Conservation (phyloP, 202 grass and related monocot species). For the Saccharum hybrid region DNA sequence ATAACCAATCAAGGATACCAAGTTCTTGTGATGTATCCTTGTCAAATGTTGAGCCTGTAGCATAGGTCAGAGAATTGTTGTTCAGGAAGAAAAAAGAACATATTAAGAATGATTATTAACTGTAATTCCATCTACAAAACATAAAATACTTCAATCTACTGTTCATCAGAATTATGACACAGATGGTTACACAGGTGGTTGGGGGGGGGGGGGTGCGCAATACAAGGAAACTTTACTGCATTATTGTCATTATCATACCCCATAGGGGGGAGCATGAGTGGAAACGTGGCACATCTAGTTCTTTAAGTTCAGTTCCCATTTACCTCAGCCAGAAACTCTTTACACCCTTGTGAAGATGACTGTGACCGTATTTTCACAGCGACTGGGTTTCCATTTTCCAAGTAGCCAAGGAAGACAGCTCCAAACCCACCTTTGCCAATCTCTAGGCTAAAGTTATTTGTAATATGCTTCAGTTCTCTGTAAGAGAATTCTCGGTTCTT, state of each 20-base stretch:
- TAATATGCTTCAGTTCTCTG: slow-evolving; percentile 62
- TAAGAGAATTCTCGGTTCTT: slow-evolving; percentile 63
- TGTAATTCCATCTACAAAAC: slow-evolving; percentile 17
- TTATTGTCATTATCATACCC: slow-evolving; percentile 1
- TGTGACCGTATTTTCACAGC: slow-evolving; percentile 68
- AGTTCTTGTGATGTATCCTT: slow-evolving; percentile 61
- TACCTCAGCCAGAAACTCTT: slow-evolving; percentile 78
- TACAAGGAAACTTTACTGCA: background rate
- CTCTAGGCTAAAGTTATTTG: slow-evolving; percentile 60
- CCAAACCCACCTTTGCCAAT: slow-evolving; percentile 77
- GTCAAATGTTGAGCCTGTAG: slow-evolving; percentile 65
- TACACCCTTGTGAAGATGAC: slow-evolving; percentile 58
- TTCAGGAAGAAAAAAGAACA: slow-evolving; percentile 11
- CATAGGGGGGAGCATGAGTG: background rate
- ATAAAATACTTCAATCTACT: background rate
- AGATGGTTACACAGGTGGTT: background rate
- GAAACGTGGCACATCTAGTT: background rate
- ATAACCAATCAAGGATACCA: slow-evolving; percentile 64
- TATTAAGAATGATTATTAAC: background rate
- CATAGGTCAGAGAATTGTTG: background rate
- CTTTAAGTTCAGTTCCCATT: background rate
- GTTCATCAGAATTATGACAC: background rate
- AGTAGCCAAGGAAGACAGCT: slow-evolving; percentile 52
- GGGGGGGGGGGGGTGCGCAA: background rate
- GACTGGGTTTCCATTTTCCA: slow-evolving; percentile 62